A percentile compares a stretch with the other conserved stretches of the same genome.
phyloP scores from a whole-genome alignment of 352 stramenopile genomes.

The Aphanomyces cochlioides region DNA sequence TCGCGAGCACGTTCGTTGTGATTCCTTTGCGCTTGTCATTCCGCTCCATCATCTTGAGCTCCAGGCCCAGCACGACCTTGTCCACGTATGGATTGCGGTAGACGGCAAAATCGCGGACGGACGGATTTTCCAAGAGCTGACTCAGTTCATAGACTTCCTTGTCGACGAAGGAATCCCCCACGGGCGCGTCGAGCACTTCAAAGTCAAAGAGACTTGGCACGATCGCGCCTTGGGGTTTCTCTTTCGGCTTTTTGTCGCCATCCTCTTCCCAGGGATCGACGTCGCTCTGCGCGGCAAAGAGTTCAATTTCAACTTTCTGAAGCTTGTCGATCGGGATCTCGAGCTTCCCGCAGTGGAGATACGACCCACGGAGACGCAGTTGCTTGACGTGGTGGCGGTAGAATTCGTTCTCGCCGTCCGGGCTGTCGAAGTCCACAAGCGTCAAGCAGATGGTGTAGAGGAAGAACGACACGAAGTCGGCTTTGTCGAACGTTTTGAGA shows the following conservation, averaged over 20 bases:
- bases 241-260: neutral
- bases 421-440: neutral
- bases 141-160: conserved; percentile 20
- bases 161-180: conserved; percentile 19
- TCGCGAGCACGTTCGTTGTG: conserved; percentile 15
- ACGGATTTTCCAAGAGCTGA: conserved; percentile 21
- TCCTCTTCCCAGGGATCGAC: neutral
- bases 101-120: conserved; percentile 13
- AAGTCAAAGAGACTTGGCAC: conserved; percentile 11
- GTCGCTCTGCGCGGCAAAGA: neutral
- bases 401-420: conserved; percentile 11
- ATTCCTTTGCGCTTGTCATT: neutral
- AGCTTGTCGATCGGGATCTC: conserved; percentile 27
- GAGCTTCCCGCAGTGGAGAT: conserved; percentile 23
- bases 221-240: conserved; percentile 12
- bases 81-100: conserved; percentile 19
- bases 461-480: conserved; percentile 24
- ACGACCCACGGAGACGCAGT: conserved; percentile 9
- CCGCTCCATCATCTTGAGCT: conserved; percentile 28
- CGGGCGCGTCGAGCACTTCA: conserved; percentile 23
- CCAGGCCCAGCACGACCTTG: conserved; percentile 19
- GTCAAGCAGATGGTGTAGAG: conserved; percentile 21
- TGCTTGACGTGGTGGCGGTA: conserved; percentile 5
- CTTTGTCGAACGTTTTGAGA: conserved; percentile 21
- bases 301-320: conserved; percentile 14